These are phyloP conservation scores for Parsonsia alboflavescens DNA, from an alignment of 257 asterid genomes.

Conservation along the genomic window DNA sequence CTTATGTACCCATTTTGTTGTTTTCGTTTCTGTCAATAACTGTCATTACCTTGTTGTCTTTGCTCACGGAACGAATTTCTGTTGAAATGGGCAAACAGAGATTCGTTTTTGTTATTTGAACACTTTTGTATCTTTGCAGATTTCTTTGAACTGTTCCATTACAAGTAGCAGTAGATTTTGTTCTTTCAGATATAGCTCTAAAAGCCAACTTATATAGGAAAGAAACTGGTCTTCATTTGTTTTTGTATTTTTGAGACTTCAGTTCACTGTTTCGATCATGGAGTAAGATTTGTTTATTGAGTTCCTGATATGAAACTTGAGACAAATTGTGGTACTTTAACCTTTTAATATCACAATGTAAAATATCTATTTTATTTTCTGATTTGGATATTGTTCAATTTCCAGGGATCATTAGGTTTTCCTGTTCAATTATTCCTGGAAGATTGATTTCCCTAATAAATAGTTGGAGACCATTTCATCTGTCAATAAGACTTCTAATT, in stretches of 20 bases:
- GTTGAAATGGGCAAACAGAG: neutral
- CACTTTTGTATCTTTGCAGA: neutral
- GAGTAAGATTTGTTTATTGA: neutral
- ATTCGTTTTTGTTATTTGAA: neutral
- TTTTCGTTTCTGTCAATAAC: no score
- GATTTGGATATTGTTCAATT: neutral
- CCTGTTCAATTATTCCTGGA: neutral
- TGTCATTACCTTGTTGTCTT: neutral
- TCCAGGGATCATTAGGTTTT: neutral
- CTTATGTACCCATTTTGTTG: no score
- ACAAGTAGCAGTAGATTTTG: neutral
- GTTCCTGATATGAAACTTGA: neutral
- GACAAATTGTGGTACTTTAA: neutral
- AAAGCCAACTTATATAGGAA: neutral
- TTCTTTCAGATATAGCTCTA: neutral
- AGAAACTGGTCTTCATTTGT: neutral
- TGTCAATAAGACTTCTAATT: slow-evolving; percentile 8
- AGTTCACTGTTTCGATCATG: neutral
- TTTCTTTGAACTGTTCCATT: neutral
- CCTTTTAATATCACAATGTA: neutral
- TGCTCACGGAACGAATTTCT: neutral
- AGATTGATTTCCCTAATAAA: slow-evolving; percentile 5
- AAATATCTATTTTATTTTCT: neutral
- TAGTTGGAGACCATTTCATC: neutral
- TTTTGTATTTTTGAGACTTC: neutral